A percentile compares a stretch with the other conserved stretches of the same genome.
These are phyloP conservation scores for Cyclocybe cylindracea DNA, from an alignment of 768 basidiomycete genomes.

Conservation along the genomic window DNA sequence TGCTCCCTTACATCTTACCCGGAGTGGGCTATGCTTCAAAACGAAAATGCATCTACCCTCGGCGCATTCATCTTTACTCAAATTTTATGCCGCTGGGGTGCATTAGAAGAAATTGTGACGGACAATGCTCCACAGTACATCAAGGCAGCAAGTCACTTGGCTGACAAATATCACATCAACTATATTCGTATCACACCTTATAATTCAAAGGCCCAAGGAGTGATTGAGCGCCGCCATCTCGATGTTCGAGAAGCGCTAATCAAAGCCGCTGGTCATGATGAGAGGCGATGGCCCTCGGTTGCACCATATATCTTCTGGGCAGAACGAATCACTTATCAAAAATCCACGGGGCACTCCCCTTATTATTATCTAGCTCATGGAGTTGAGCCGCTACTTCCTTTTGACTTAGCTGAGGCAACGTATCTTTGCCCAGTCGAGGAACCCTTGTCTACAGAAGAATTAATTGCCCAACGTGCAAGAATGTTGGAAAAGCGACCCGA, in stretches of 20 bases:
- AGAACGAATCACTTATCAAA: slow-evolving; percentile 28
- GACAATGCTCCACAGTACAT: slow-evolving; percentile 16
- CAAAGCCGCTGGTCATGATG: slow-evolving; percentile 29
- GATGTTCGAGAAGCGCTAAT: slow-evolving; percentile 27
- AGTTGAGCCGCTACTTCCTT: slow-evolving; percentile 27
- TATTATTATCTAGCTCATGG: slow-evolving; percentile 35
- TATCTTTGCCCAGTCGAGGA: slow-evolving; percentile 4
- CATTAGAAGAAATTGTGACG: slow-evolving; percentile 34
- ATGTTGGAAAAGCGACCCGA: slow-evolving; percentile 6
- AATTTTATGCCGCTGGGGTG: slow-evolving; percentile 29
- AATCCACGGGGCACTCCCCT: slow-evolving; percentile 32
- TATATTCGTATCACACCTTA: slow-evolving; percentile 42
- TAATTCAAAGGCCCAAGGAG: slow-evolving; percentile 39
- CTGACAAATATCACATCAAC: slow-evolving; percentile 26
- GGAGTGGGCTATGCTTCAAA: slow-evolving; percentile 5
- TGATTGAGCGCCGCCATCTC: slow-evolving; percentile 30
- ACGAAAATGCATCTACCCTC: slow-evolving; percentile 6
- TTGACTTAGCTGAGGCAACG: slow-evolving; percentile 17
- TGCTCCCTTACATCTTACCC: slow-evolving; percentile 12
- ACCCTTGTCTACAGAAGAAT: slow-evolving; percentile 6
- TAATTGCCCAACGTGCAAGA: slow-evolving; percentile 3
- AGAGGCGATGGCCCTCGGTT: slow-evolving; percentile 29
- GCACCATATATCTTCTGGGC: slow-evolving; percentile 31
- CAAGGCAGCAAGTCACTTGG: slow-evolving; percentile 12
- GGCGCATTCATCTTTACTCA: slow-evolving; percentile 13